A percentile compares a stretch with the other conserved stretches of the same genome.
Evolutionary conservation across 192 early-diverging fungal genomes (phyloP).

Genomic region (Helicostylum pulchrum): DNA sequence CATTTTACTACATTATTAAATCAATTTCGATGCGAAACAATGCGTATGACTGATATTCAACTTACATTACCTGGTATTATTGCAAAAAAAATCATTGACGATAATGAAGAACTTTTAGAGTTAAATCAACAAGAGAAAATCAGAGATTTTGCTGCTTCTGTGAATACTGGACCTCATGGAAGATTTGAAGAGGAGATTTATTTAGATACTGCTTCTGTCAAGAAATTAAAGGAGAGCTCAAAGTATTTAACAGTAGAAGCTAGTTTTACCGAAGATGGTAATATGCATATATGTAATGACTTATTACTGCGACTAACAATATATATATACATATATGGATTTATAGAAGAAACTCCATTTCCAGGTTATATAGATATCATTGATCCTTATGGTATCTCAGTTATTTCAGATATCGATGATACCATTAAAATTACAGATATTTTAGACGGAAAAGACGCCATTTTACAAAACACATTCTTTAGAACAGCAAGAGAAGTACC

Average conservation of each 20-base stretch:
- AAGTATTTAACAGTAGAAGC: slow-evolving; percentile 15
- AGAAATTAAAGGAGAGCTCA: slow-evolving; percentile 13
- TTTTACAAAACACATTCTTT: slow-evolving; percentile 69
- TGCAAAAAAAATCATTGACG: slow-evolving; percentile 7
- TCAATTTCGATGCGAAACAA: slow-evolving; percentile 23
- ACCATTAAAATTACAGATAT: slow-evolving; percentile 92
- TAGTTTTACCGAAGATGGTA: slow-evolving; percentile 20
- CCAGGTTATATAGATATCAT: slow-evolving; percentile 59
- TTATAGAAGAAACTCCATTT: slow-evolving; percentile 25
- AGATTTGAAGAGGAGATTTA: slow-evolving; percentile 21
- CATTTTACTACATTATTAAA: slow-evolving; percentile 27
- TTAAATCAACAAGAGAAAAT: slow-evolving; percentile 3
- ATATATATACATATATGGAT: neutral
- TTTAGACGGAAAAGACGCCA: slow-evolving; percentile 61
- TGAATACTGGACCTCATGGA: slow-evolving; percentile 27
- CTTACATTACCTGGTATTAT: slow-evolving; percentile 12
- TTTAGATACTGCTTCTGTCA: slow-evolving; percentile 24
- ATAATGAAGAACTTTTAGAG: neutral
- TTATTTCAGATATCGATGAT: slow-evolving; percentile 92
- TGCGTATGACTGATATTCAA: slow-evolving; percentile 21
- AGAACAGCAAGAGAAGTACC: slow-evolving; percentile 64
- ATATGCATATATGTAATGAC: neutral
- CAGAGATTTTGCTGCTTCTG: slow-evolving; percentile 9
- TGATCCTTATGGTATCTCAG: slow-evolving; percentile 67
- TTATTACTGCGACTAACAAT: neutral